A percentile compares a stretch with the other conserved stretches of the same genome.
Conservation (phyloP, 2,329 filamentous ascomycete genomes). For the Clarireedia homoeocarpa region DNA sequence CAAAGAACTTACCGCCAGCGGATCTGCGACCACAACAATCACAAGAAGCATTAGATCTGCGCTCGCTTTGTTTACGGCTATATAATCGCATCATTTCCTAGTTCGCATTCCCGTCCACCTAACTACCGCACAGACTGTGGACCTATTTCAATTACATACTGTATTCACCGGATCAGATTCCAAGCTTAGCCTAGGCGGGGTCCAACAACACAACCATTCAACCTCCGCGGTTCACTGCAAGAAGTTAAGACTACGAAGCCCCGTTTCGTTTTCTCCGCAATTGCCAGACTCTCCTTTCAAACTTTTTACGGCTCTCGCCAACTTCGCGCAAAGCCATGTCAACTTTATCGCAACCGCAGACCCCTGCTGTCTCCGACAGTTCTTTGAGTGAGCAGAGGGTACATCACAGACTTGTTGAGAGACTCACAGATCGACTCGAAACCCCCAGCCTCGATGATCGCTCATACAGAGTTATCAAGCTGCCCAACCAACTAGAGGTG, state of each 20-base stretch:
- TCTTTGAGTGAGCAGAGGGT: conserved; percentile 26
- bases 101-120: not conserved
- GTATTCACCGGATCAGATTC: not conserved
- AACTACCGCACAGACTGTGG: conserved; percentile 7
- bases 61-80: not conserved
- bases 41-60: not conserved
- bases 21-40: not conserved
- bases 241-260: not conserved
- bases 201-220: not conserved
- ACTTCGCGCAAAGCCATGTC: conserved; percentile 19
- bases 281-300: not conserved
- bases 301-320: not conserved
- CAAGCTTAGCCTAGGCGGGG: conserved; percentile 2
- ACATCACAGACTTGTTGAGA: conserved; percentile 24
- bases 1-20: not conserved
- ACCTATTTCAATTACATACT: not conserved
- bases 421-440: conserved; percentile 64
- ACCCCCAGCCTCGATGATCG: conserved; percentile 81
- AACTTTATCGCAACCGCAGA: conserved; percentile 28
- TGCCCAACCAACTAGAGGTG: conserved; percentile 86
- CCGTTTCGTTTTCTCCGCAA: not conserved
- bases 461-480: conserved; percentile 75
- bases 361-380: conserved; percentile 22
- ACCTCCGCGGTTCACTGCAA: not conserved
- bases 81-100: not conserved